Evolutionary conservation across 257 asterid genomes (phyloP).

Genomic region (Solanum arcanum): DNA sequence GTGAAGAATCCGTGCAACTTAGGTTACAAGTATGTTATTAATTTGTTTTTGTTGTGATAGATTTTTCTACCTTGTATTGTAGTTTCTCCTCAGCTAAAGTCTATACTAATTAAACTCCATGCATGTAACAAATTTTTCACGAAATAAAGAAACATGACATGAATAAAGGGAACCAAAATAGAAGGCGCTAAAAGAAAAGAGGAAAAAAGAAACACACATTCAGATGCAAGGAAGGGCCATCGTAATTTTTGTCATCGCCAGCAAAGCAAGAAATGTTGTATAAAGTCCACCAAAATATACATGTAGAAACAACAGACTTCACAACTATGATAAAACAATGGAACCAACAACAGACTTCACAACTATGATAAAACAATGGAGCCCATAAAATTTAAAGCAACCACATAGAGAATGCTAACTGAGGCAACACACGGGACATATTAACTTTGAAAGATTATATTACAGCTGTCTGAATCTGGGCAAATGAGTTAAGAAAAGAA

Average conservation of each 20-base stretch:
- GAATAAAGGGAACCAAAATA: not conserved
- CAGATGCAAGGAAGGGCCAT: not conserved
- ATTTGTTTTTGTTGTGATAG: not conserved
- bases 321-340: not conserved
- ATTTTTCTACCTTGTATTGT: not conserved
- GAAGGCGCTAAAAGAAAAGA: not conserved
- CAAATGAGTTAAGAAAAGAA: slow-evolving; percentile 20
- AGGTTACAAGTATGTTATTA: not conserved
- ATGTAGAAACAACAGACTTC: not conserved
- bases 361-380: not conserved
- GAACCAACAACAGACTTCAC: not conserved
- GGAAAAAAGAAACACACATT: not conserved
- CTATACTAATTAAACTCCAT: not conserved
- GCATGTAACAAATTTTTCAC: not conserved
- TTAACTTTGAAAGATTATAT: slow-evolving; percentile 19
- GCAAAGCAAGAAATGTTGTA: not conserved
- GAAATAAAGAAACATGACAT: not conserved
- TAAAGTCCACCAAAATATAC: not conserved
- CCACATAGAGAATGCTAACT: not conserved
- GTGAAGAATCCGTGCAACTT: no score
- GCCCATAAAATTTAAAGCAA: not conserved
- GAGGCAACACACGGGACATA: not conserved
- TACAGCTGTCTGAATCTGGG: slow-evolving; percentile 32
- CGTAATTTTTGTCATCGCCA: not conserved
- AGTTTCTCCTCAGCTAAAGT: not conserved